phyloP scores from a whole-genome alignment of 1,139 yeast genomes.

The Hyphopichia wangnamkhiaoensis region DNA sequence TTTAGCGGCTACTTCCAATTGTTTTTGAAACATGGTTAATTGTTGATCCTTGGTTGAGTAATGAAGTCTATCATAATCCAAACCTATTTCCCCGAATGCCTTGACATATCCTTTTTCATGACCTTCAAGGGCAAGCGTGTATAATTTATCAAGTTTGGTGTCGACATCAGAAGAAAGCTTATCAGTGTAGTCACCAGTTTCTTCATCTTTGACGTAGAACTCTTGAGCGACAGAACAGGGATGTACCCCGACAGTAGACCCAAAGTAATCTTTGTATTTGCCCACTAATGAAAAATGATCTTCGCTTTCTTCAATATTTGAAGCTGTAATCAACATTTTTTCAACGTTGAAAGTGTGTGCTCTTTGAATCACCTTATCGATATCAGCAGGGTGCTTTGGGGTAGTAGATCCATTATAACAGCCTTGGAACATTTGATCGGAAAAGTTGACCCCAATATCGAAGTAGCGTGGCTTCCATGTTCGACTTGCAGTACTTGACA shows the following conservation, averaged over 20 bases:
- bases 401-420: conserved; percentile 62
- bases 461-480: conserved; percentile 47
- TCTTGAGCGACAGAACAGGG: conserved; percentile 82
- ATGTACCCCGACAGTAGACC: conserved; percentile 89
- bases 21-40: conserved; percentile 63
- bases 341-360: conserved; percentile 68
- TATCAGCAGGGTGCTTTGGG: conserved; percentile 64
- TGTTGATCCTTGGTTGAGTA: conserved; percentile 73
- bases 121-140: conserved; percentile 52
- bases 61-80: conserved; percentile 88
- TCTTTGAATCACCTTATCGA: conserved; percentile 61
- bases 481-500: background rate
- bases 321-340: conserved; percentile 79
- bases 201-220: conserved; percentile 26
- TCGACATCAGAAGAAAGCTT: conserved; percentile 24
- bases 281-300: conserved; percentile 40
- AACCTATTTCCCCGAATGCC: conserved; percentile 91
- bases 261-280: conserved; percentile 36
- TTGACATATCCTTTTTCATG: conserved; percentile 50
- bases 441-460: conserved; percentile 75
- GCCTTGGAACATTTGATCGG: conserved; percentile 89
- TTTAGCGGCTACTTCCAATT: conserved; percentile 61
- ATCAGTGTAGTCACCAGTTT: conserved; percentile 21
- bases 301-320: conserved; percentile 65
- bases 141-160: conserved; percentile 49